These are phyloP conservation scores for Phoenix roebelenii DNA, from an alignment of 176 grass and related monocot species.

Conservation along the genomic window DNA sequence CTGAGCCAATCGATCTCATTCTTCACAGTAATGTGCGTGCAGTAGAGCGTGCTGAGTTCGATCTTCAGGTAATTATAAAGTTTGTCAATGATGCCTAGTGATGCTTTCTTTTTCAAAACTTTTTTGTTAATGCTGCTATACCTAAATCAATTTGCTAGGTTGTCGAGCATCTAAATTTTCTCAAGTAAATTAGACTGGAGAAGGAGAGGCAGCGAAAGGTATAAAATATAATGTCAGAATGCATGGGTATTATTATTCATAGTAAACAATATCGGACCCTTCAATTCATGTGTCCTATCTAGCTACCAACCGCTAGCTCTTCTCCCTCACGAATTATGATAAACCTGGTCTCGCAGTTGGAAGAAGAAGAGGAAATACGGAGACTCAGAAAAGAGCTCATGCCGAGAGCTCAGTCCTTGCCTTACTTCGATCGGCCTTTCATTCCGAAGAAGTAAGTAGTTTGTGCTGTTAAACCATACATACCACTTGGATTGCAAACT, in stretches of 20 bases:
- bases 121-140: neutral
- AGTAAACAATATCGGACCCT: no score
- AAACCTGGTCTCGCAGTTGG: neutral
- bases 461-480: no score
- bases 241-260: no score
- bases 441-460: neutral
- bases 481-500: no score
- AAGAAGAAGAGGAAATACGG: conserved; percentile 15
- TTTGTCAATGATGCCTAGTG: no score
- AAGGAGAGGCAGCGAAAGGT: no score
- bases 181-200: no score
- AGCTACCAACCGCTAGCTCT: neutral
- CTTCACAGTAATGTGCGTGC: conserved; percentile 10
- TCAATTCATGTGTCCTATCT: neutral
- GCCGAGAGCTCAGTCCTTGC: conserved; percentile 16
- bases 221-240: no score
- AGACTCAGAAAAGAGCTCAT: conserved; percentile 11
- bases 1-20: conserved; percentile 9
- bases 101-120: no score
- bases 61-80: conserved; percentile 2
- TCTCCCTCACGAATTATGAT: neutral
- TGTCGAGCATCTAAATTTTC: conserved; percentile 1
- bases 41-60: conserved; percentile 9
- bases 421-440: conserved; percentile 8
- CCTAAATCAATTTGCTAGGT: neutral